Evolutionary conservation across 73 alveolate species (phyloP), one percentile per base, ranked within the genome.

Genomic region (Uronychia binucleata): DNA sequence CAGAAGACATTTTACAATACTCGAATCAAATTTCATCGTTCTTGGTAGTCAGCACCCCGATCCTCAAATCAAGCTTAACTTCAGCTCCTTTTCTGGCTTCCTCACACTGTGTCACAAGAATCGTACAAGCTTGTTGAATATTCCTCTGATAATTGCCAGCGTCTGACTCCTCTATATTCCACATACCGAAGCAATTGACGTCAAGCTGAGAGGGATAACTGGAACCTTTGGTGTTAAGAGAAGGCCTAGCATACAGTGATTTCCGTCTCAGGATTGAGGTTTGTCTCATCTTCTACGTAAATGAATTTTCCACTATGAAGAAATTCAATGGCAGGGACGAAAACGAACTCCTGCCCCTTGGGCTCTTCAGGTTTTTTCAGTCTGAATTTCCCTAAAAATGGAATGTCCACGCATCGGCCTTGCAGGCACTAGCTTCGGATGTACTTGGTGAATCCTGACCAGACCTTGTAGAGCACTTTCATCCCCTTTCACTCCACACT

Each of bases 361-460:
- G 67, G n/a, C 67, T n/a, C n/a, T n/a, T n/a, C n/a, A 46, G 67
- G 19, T 19, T 46, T 46, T 19, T 46, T 46, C n/a, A 58, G 57
- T 31, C 26, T 30, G 28, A 81, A 81, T 33, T 81, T 81, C 32
- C 88, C 88, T 14, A 81, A 30, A 19, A 81, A 81, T 0, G 88
- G 88, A 31, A 58, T 33, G 1, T 31, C 59, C 29, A 81, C n/a
- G 28, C 28, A 28, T 81, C 88, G 57, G 57, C 19, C 19, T 19
- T 46, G 19, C 67, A 46, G 67, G 67, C 88, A 81, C 33, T 81
- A 75, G 33, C 79, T 33, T 26, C 81, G 30, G 33, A 81, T 81
- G 34, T 58, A 88, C 34, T 88, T 88, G 0, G 90, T 83, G 74
- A 82, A 83, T 58, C 94, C 91, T n/a, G 86, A 79, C 94, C 94